These are phyloP conservation scores for Schoenoplectus tabernaemontani DNA, from an alignment of 202 grass and related monocot species.

Conservation along the genomic window DNA sequence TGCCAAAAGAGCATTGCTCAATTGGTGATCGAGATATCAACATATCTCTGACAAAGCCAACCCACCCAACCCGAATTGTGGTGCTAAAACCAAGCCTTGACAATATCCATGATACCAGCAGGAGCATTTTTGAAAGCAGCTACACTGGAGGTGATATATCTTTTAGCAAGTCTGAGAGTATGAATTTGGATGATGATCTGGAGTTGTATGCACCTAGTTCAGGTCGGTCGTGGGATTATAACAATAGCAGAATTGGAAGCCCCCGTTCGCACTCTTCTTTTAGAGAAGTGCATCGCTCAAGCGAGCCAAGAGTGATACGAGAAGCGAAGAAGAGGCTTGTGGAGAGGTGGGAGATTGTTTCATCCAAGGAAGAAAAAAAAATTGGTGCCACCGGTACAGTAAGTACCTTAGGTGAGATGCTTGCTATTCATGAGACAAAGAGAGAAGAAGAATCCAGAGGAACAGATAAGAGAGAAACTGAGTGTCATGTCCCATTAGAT, in stretches of 20 bases:
- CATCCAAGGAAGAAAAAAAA: slow-evolving; percentile 36
- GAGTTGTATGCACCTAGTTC: slow-evolving; percentile 67
- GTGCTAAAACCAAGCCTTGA: slow-evolving; percentile 64
- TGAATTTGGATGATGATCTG: slow-evolving; percentile 44
- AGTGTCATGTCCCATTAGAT: slow-evolving; percentile 37
- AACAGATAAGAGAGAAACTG: slow-evolving; percentile 26
- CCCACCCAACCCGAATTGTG: slow-evolving; percentile 84
- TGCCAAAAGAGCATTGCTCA: slow-evolving; percentile 32
- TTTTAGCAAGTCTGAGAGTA: slow-evolving; percentile 45
- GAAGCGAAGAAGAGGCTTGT: slow-evolving; percentile 78
- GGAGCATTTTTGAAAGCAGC: slow-evolving; percentile 24
- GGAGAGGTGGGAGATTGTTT: slow-evolving; percentile 66
- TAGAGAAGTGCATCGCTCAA: slow-evolving; percentile 36
- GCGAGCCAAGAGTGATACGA: slow-evolving; percentile 51
- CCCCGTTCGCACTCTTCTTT: slow-evolving; percentile 68
- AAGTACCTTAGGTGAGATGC: slow-evolving; percentile 87
- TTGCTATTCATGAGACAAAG: slow-evolving; percentile 51
- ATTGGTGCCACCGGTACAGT: slow-evolving; percentile 10
- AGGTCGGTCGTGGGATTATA: slow-evolving; percentile 62
- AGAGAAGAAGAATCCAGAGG: slow-evolving; percentile 33
- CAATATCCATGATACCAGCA: slow-evolving; percentile 34
- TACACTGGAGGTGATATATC: slow-evolving; percentile 51
- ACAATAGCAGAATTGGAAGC: slow-evolving; percentile 50
- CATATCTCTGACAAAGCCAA: slow-evolving; percentile 38
- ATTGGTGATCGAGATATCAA: slow-evolving; percentile 36